A percentile compares a stretch with the other conserved stretches of the same genome.
Conservation (phyloP, 1,284 basidiomycete genomes). For the Xerocomus minutiporus region DNA sequence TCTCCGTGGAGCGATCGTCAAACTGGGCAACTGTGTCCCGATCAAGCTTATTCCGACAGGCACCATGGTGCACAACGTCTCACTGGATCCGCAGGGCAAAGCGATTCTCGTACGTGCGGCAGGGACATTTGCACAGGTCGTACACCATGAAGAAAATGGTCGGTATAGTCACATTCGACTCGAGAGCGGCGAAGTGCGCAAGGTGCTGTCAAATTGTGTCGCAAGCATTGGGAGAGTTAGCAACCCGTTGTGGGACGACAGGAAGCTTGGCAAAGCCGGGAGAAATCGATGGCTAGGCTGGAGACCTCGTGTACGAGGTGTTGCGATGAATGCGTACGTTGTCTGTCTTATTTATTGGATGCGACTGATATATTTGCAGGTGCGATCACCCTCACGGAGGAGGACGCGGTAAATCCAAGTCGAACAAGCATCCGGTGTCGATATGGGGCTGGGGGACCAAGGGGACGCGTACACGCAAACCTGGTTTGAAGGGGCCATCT, state of each 20-base stretch:
- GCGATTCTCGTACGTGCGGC: slow-evolving; percentile 87
- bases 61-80: slow-evolving; percentile 85
- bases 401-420: slow-evolving; percentile 97
- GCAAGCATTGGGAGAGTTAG: slow-evolving; percentile 92
- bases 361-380: slow-evolving; percentile 36
- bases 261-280: slow-evolving; percentile 89
- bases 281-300: slow-evolving; percentile 85
- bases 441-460: slow-evolving; percentile 91
- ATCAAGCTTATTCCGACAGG: slow-evolving; percentile 89
- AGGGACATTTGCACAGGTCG: slow-evolving; percentile 81
- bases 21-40: slow-evolving; percentile 92
- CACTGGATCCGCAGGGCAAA: slow-evolving; percentile 72
- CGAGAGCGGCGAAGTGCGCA: slow-evolving; percentile 90
- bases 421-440: slow-evolving; percentile 88
- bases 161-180: slow-evolving; percentile 82
- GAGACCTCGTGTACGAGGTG: slow-evolving; percentile 88
- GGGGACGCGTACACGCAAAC: slow-evolving; percentile 89
- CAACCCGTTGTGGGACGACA: slow-evolving; percentile 87
- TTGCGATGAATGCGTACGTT: slow-evolving; percentile 94
- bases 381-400: slow-evolving; percentile 96
- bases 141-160: slow-evolving; percentile 66
- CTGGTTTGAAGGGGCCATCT: slow-evolving; percentile 79
- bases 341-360: not conserved
- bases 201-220: slow-evolving; percentile 76
- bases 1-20: slow-evolving; percentile 80